Evolutionary conservation across 2,329 filamentous ascomycete species (phyloP), one percentile per base, ranked within the genome.

Genomic region (Cytospora chrysosperma): DNA sequence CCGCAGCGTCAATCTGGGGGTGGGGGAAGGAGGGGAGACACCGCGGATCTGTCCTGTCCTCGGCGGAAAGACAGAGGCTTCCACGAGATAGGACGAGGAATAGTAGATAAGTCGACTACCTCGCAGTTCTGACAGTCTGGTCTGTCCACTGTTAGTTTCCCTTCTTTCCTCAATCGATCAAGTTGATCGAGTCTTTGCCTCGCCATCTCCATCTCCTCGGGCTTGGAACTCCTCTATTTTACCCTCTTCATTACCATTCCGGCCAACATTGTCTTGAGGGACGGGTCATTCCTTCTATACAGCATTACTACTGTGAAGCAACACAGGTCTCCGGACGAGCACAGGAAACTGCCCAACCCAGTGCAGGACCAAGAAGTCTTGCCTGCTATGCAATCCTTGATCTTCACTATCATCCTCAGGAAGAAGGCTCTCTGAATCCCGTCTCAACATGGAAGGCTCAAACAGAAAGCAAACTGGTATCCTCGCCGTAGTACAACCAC

Each of bases 301-400:
- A 10, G 19, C n/a, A n/a, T n/a, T 17, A 37, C 15, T 47, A 47
- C n/a, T 21, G 43, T n/a, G n/a, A n/a, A n/a, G n/a, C n/a, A n/a
- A n/a, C n/a, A n/a, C n/a, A n/a, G n/a, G n/a, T n/a, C n/a, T n/a
- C n/a, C n/a, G n/a, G n/a, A n/a, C n/a, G n/a, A n/a, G n/a, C n/a
- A n/a, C n/a, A 30, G 26, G 47, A 15, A 28, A 19, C 52, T 53
- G 6, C 30, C 50, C n/a, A 37, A 34, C 27, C 43, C 24, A 19
- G 17, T 62, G 49, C 54, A 26, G 26, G 59, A 37, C 17, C 32
- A 34, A 26, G 50, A 32, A 30, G 21, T 21, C 34, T 63, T 37
- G 62, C 59, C 59, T 67, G 62, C 59, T 56, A 67, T 67, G 62
- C 60, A 40, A 53, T 53, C 62, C n/a, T 19, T 57, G 34, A 26